Percentiles rank a stretch among this genome's conserved stretches.
Conservation (phyloP, 345 rosid species). For the Moringa oleifera region DNA sequence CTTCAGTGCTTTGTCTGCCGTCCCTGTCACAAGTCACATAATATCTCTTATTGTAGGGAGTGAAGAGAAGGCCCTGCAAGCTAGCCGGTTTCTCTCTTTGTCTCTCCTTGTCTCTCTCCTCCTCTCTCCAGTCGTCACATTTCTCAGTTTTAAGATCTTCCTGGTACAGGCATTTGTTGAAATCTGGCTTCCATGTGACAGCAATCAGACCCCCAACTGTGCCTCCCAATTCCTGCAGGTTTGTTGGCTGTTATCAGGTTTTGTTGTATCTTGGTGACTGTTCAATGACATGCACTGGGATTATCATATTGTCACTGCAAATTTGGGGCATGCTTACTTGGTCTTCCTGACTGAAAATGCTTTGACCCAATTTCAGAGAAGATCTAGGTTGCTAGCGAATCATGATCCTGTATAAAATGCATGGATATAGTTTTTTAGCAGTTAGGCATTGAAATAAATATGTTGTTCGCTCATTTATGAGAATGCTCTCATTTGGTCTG, state of each 20-base stretch:
- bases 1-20: constrained; percentile 62
- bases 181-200: constrained; percentile 86
- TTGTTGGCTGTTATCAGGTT: constrained; percentile 1
- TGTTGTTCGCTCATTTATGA: not conserved
- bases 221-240: constrained; percentile 97
- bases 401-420: not conserved
- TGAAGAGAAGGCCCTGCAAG: constrained; percentile 77
- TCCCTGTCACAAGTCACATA: constrained; percentile 68
- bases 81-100: constrained; percentile 49
- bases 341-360: not conserved
- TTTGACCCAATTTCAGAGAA: not conserved
- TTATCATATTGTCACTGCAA: not conserved
- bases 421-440: not conserved
- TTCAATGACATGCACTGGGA: constrained; percentile 2
- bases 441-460: not conserved
- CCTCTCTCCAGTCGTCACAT: too few relatives aligned
- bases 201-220: constrained; percentile 98
- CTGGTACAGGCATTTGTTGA: constrained; percentile 53
- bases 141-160: constrained; percentile 4
- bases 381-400: not conserved
- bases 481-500: too few relatives aligned
- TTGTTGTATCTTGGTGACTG: not conserved
- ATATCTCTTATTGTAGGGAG: constrained; percentile 82
- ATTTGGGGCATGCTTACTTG: not conserved
- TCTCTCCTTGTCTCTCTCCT: constrained; percentile 19